Percentiles rank a stretch among this genome's conserved stretches.
These are phyloP conservation scores for Hyparrhenia diplandra DNA, from an alignment of 176 grass and related monocot genomes.

Conservation along the genomic window DNA sequence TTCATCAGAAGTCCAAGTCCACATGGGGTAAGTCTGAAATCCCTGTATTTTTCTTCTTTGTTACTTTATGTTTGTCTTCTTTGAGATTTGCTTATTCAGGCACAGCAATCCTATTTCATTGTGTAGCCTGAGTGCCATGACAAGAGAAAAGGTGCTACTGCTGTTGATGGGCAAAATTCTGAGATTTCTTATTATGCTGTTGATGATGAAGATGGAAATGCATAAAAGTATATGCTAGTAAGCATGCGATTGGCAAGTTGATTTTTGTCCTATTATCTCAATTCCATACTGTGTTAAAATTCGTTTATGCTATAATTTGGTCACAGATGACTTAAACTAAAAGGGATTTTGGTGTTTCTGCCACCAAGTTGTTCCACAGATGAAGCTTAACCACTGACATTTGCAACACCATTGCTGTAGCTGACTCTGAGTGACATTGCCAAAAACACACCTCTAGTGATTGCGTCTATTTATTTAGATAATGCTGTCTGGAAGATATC, in stretches of 20 bases:
- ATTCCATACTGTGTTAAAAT: conserved; percentile 3
- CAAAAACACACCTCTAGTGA: neutral
- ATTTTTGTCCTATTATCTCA: conserved; percentile 2
- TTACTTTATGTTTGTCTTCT: neutral
- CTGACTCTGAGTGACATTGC: neutral
- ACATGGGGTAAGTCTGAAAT: conserved; percentile 43
- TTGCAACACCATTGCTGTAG: neutral
- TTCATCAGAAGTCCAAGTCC: conserved; percentile 74
- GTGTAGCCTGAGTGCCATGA: conserved; percentile 75
- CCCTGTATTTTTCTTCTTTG: neutral
- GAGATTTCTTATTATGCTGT: conserved; percentile 93
- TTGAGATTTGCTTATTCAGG: neutral
- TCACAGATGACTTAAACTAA: neutral
- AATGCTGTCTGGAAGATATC: neutral
- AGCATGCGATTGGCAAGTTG: conserved; percentile 17
- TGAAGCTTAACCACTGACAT: neutral
- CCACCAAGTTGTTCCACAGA: too few species aligned
- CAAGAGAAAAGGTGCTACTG: conserved; percentile 77
- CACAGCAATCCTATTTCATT: conserved; percentile 7
- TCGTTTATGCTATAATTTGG: neutral
- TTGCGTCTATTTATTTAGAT: neutral
- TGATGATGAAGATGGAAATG: conserved; percentile 94
- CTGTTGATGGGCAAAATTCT: conserved; percentile 79
- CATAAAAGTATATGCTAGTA: conserved; percentile 96
- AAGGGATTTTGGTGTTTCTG: neutral